phyloP scores from a whole-genome alignment of 352 stramenopile species.

The Phytophthora rubi region DNA sequence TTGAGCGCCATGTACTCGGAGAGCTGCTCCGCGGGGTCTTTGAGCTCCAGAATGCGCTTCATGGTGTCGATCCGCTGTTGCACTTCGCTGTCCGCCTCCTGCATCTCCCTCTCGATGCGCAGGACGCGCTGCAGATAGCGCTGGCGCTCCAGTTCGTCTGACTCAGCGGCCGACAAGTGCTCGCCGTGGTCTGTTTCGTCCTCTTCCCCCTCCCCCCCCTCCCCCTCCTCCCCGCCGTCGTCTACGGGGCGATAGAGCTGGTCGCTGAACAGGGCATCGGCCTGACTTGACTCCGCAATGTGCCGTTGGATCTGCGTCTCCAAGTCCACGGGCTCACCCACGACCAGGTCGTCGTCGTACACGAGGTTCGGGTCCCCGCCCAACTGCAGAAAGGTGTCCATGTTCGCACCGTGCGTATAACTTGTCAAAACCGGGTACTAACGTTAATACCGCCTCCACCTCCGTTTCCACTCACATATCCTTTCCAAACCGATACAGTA shows the following conservation, averaged over 20 bases:
- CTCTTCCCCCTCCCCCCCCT: conserved; percentile 1
- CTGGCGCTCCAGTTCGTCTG: conserved; percentile 47
- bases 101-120: conserved; percentile 51
- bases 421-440: too few relatives aligned
- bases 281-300: conserved; percentile 26
- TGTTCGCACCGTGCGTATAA: conserved; percentile 2
- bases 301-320: conserved; percentile 45
- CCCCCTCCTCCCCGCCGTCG: conserved; percentile 1
- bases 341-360: conserved; percentile 62
- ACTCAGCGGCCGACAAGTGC: conserved; percentile 4
- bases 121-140: conserved; percentile 48
- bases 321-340: conserved; percentile 33
- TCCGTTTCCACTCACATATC: too few relatives aligned
- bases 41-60: conserved; percentile 59
- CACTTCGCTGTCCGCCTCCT: conserved; percentile 36
- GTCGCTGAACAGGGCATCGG: conserved; percentile 22
- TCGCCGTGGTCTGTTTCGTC: conserved; percentile 6
- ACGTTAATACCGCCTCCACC: too few relatives aligned
- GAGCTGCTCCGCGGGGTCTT: conserved; percentile 66
- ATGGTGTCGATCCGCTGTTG: conserved; percentile 61
- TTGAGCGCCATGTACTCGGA: conserved; percentile 65
- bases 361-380: conserved; percentile 52
- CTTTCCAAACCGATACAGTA: too few relatives aligned
- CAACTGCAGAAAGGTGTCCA: conserved; percentile 75
- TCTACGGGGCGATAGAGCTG: conserved; percentile 31